These are phyloP conservation scores for Claviceps sp. DNA, from an alignment of 2,329 filamentous ascomycete species.

Conservation along the genomic window DNA sequence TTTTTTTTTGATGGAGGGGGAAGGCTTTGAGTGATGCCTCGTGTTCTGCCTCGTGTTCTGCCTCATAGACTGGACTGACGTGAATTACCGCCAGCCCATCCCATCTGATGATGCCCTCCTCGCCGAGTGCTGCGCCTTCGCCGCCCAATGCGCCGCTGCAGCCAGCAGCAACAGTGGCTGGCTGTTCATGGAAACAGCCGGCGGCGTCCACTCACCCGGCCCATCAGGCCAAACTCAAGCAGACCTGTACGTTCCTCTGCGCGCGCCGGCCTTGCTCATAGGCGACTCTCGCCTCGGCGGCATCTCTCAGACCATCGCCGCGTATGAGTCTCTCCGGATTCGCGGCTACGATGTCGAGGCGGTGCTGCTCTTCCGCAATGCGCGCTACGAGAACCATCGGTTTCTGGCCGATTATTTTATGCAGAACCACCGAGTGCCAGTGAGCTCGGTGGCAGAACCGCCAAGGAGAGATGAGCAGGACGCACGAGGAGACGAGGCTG, in stretches of 20 bases:
- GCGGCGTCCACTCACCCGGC: slow-evolving; percentile 66
- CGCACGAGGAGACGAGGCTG: slow-evolving; percentile 33
- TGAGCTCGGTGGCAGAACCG: slow-evolving; percentile 45
- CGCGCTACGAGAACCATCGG: slow-evolving; percentile 50
- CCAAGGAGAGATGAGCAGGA: slow-evolving; percentile 31
- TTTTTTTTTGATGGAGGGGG: background rate
- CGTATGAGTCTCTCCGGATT: slow-evolving; percentile 65
- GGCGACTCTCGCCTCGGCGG: slow-evolving; percentile 66
- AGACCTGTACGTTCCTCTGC: slow-evolving; percentile 61
- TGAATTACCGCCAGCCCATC: slow-evolving; percentile 24
- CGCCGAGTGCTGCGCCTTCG: slow-evolving; percentile 22
- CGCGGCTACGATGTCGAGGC: slow-evolving; percentile 65
- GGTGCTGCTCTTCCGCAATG: slow-evolving; percentile 55
- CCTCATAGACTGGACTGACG: background rate
- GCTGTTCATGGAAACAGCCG: slow-evolving; percentile 67
- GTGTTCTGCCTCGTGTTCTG: too few species aligned
- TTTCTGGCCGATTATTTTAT: slow-evolving; percentile 58
- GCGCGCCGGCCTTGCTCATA: slow-evolving; percentile 61
- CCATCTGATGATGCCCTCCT: slow-evolving; percentile 39
- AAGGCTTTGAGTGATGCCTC: background rate
- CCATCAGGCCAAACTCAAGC: slow-evolving; percentile 62
- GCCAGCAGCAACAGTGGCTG: slow-evolving; percentile 36
- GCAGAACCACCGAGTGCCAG: slow-evolving; percentile 40
- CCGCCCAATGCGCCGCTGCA: slow-evolving; percentile 29
- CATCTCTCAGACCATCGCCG: slow-evolving; percentile 67